Percentiles rank a stretch among this genome's conserved stretches.
These are phyloP conservation scores for Candida tunisiensis DNA, from an alignment of 1,139 yeast genomes.

Conservation along the genomic window DNA sequence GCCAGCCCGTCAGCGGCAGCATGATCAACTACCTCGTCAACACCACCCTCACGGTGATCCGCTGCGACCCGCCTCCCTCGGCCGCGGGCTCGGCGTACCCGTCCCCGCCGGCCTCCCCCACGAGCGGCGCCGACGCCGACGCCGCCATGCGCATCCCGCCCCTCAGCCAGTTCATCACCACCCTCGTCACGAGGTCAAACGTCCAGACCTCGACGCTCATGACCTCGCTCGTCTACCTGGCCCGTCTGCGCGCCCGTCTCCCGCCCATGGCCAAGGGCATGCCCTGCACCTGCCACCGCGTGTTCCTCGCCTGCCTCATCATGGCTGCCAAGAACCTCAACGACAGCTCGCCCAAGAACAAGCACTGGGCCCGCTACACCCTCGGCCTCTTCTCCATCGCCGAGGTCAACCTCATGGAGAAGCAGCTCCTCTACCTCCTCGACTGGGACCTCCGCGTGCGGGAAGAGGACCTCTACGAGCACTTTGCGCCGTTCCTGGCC, in stretches of 20 bases:
- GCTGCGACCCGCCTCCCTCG: slow-evolving; percentile 22
- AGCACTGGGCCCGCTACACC: slow-evolving; percentile 90
- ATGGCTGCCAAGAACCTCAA: slow-evolving; percentile 82
- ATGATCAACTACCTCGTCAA: slow-evolving; percentile 73
- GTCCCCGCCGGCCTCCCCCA: slow-evolving; percentile 8
- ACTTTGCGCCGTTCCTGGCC: slow-evolving; percentile 57
- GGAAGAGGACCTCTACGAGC: slow-evolving; percentile 49
- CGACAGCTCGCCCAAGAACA: slow-evolving; percentile 87
- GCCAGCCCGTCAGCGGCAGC: slow-evolving; percentile 58
- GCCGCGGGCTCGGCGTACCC: slow-evolving; percentile 8
- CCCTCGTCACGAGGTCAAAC: slow-evolving; percentile 60
- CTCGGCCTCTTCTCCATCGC: slow-evolving; percentile 57
- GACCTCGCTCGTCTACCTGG: slow-evolving; percentile 75
- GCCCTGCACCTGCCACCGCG: slow-evolving; percentile 86
- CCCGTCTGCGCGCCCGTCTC: slow-evolving; percentile 54
- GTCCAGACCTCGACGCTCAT: slow-evolving; percentile 92
- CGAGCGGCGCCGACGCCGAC: slow-evolving; percentile 2
- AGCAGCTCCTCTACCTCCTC: slow-evolving; percentile 64
- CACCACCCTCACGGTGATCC: slow-evolving; percentile 66
- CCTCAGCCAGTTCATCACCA: slow-evolving; percentile 49
- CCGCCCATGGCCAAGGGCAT: slow-evolving; percentile 88
- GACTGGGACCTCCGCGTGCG: slow-evolving; percentile 70
- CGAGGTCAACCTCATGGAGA: slow-evolving; percentile 84
- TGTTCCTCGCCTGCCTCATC: slow-evolving; percentile 74
- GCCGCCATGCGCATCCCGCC: slow-evolving; percentile 18